Conservation (phyloP, 176 grass and related monocot genomes). For the Oryza meridionalis region DNA sequence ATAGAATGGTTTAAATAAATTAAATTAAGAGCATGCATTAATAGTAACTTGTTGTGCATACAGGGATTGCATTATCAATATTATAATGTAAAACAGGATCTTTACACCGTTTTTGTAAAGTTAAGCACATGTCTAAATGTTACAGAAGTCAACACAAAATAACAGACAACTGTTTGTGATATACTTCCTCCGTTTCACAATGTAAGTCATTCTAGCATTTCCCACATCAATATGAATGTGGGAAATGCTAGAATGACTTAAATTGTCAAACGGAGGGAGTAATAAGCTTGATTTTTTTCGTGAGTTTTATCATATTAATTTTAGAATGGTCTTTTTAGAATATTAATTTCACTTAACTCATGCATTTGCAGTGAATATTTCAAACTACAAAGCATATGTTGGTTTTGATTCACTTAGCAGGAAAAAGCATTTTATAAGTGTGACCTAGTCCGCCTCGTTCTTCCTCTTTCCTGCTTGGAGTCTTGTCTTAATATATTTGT, state of each 20-base stretch:
- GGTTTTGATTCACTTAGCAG: background rate
- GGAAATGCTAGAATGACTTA: too few species aligned
- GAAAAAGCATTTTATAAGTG: conserved; percentile 17
- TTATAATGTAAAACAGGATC: background rate
- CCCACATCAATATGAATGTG: too few species aligned
- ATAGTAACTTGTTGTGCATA: conserved; percentile 19
- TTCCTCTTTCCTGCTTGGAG: background rate
- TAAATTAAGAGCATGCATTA: conserved; percentile 18
- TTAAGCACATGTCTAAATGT: background rate
- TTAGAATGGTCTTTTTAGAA: background rate
- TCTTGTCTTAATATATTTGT: conserved; percentile 20
- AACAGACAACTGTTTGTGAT: background rate
- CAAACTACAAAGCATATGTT: background rate
- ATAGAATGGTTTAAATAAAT: conserved; percentile 16
- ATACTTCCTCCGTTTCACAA: background rate
- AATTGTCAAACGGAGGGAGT: too few species aligned
- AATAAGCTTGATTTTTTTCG: conserved; percentile 1
- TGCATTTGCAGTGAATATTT: background rate
- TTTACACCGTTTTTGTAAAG: background rate
- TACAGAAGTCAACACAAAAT: background rate
- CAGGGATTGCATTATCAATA: conserved; percentile 16
- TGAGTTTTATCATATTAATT: conserved; percentile 6
- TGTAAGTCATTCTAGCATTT: too few species aligned
- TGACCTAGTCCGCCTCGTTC: background rate
- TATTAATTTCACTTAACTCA: conserved; percentile 6